Evolutionary conservation across 495 filamentous ascomycete genomes (phyloP), one percentile per base, ranked within the genome.

Genomic region (Neurospora sp.): DNA sequence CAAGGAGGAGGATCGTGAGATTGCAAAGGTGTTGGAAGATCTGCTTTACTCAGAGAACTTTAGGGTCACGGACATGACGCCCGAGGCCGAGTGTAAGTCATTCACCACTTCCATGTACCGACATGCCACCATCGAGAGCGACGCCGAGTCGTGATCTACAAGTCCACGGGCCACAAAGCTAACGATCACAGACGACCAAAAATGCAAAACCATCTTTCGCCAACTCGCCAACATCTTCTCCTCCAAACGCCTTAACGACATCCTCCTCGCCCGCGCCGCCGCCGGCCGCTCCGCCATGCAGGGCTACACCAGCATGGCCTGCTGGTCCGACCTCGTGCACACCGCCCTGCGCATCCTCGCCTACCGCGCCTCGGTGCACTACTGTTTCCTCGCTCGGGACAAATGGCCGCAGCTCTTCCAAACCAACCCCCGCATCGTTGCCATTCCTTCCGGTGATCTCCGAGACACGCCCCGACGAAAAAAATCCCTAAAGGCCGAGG

Each of bases 321-420:
- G 72, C 20, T 75, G 74, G 74, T 69, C 72, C 5, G 70, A 31
- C 14, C 68, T 75, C 0, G 70, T 70, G 17, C 74, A 75, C 70
- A 37, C 12, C 10, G 70, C 74, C 20, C 53, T 10, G 3, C 74
- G 74, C 0, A 70, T 75, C 4, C 65, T 74, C 0, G 70, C 74
- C 20, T 75, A 75, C 68, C 72, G 53, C 35, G 70, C 53, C 48
- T 72, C 74, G 0, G 74, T 68, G 3, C 37, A 75, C 16, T 39
- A 39, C 7, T 40, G 16, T 8, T 48, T 75, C 37, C 5, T 39
- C 3, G 74, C 74, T 3, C 68, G 69, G 9, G 72, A 70, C 48
- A 27, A 40, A 0, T 75, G 74, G 74, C 70, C 74, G 0, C 44
- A 74, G 2, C 72, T 75, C 8, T 75, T 75, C 20, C 53, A 8